Evolutionary conservation across 768 basidiomycete genomes (phyloP).

Genomic region (Kwoniella shandongensis): DNA sequence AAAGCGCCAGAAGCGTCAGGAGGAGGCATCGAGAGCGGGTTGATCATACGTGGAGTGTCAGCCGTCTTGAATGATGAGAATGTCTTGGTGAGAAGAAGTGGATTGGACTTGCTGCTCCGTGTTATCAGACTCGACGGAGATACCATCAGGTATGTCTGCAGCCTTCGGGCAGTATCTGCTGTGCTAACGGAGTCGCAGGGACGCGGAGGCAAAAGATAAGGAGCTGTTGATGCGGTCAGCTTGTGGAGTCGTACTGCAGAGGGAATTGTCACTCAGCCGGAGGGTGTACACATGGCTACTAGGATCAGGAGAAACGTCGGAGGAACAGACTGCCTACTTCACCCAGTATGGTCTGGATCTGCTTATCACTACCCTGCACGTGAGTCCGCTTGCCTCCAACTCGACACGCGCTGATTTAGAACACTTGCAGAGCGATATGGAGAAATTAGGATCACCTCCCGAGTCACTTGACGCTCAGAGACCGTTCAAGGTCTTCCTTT

Average conservation of each 20-base stretch:
- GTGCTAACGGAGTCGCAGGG: constrained; percentile 9
- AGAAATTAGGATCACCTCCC: constrained; percentile 57
- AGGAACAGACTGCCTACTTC: constrained; percentile 73
- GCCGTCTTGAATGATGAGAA: constrained; percentile 92
- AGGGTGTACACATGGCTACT: constrained; percentile 91
- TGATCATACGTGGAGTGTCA: constrained; percentile 91
- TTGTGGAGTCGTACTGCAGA: constrained; percentile 80
- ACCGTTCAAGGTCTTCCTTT: constrained; percentile 95
- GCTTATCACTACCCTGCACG: constrained; percentile 69
- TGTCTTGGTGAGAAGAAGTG: constrained; percentile 79
- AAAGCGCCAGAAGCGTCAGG: constrained; percentile 14
- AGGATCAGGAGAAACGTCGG: constrained; percentile 73
- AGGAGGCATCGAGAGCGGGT: constrained; percentile 73
- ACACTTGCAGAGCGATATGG: constrained; percentile 69
- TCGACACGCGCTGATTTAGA: too few species aligned
- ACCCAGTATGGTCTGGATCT: constrained; percentile 69
- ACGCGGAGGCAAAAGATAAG: constrained; percentile 67
- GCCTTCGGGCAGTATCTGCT: neutral
- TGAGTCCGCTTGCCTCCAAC: constrained; percentile 37
- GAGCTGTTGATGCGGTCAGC: constrained; percentile 82
- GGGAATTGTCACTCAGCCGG: constrained; percentile 89
- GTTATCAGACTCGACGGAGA: constrained; percentile 27
- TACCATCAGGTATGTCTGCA: constrained; percentile 22
- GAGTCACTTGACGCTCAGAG: constrained; percentile 68
- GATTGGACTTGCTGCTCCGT: constrained; percentile 70